Percentiles rank a stretch among this genome's conserved stretches.
These are phyloP conservation scores for Benincasa hispida DNA, from an alignment of 306 rosid genomes.

Conservation along the genomic window DNA sequence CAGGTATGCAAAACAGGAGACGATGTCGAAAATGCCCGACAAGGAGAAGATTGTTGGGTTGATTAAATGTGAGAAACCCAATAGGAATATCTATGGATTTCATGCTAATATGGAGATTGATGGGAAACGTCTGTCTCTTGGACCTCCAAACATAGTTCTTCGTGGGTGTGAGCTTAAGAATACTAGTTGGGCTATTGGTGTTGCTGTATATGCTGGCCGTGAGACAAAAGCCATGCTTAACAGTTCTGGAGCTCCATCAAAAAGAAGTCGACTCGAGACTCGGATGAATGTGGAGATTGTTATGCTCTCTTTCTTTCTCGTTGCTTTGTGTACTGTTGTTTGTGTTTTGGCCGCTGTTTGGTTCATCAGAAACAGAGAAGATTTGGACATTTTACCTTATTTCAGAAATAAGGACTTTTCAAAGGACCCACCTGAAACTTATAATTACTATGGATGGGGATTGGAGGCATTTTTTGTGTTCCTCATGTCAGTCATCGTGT, in stretches of 20 bases:
- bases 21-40: conserved; percentile 46
- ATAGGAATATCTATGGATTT: conserved; percentile 88
- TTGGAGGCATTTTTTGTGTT: conserved; percentile 64
- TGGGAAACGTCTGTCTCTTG: conserved; percentile 68
- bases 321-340: conserved; percentile 51
- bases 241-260: conserved; percentile 91
- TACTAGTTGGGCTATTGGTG: conserved; percentile 73
- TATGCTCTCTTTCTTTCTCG: conserved; percentile 61
- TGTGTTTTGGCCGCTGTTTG: conserved; percentile 72
- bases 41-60: conserved; percentile 45
- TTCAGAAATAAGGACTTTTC: conserved; percentile 51
- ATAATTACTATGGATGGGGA: conserved; percentile 64
- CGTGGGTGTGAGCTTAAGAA: conserved; percentile 93
- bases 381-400: conserved; percentile 42
- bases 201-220: conserved; percentile 75
- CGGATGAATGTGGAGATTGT: conserved; percentile 85
- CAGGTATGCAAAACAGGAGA: conserved; percentile 86
- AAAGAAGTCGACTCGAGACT: conserved; percentile 86
- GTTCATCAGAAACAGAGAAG: conserved; percentile 40
- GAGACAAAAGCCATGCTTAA: conserved; percentile 96
- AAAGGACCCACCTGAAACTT: conserved; percentile 12
- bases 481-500: conserved; percentile 90
- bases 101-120: conserved; percentile 72
- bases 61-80: conserved; percentile 88
- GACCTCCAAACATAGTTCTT: conserved; percentile 77